Evolutionary conservation across 202 grass and related monocot genomes (phyloP), one percentile per base, ranked within the genome.

Genomic region (Panicum virgatum): DNA sequence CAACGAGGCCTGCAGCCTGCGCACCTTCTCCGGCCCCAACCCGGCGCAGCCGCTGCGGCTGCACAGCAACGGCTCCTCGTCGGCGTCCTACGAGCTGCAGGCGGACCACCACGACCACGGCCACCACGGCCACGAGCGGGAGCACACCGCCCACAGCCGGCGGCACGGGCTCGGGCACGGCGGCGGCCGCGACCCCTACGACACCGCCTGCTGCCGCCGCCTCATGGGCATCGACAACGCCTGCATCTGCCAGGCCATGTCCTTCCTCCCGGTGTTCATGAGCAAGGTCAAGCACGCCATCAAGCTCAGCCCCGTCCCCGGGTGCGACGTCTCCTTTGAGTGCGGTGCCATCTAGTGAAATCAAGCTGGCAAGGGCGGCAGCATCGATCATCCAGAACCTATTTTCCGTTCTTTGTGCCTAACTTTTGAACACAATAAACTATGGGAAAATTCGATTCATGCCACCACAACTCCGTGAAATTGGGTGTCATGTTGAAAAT

Each of bases 241-340:
- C 13, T 97, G 94, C 89, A 88, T 97, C 87, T 97, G 94, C 77
- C 89, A 94, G 47, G 76, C 86, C 69, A 82, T 97, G 82, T 71
- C 82, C 1, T 90, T 72, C 66, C 87, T 97, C 46, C 94, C 91
- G 14, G 80, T 86, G 20, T 97, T 97, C 87, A 92, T 97, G 62
- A 90, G 86, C 76, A 94, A 77, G 75, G 85, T 89, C 12, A 97
- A 92, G 72, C 94, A 94, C 57, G 34, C 85, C 47, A 78, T 97
- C 80, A 97, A 89, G 64, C 79, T 97, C 75, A 92, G 63, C 12
- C 89, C 91, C 0, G 76, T 92, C 23, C 75, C 88, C 0, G 94
- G 94, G 12, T 97, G 94, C 27, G 89, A 92, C 61, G 77, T 97
- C 39, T 90, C 91, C 2, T 94, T 92, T 45, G 87, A 90, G 67